Conservation (phyloP, 1,284 basidiomycete genomes). For the Apiotrichum montevideense region DNA sequence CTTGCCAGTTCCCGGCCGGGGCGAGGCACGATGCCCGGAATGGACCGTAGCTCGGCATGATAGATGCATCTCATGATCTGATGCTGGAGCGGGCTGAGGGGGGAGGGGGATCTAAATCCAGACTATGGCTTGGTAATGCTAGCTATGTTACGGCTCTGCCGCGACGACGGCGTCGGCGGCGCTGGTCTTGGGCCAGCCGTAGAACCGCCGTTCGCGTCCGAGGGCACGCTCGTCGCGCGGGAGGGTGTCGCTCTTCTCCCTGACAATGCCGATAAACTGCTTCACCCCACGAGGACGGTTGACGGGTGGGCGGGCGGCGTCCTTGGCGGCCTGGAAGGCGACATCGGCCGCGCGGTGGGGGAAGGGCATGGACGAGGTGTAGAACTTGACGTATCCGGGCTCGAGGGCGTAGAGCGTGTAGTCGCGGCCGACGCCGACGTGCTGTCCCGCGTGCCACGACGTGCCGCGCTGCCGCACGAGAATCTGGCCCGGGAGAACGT, state of each 20-base stretch:
- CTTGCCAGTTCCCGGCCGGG: neutral
- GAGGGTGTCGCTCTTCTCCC: slow-evolving; percentile 68
- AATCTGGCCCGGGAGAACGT: slow-evolving; percentile 85
- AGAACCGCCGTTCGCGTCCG: slow-evolving; percentile 52
- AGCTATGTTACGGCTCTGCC: no score
- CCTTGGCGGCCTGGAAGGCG: slow-evolving; percentile 9
- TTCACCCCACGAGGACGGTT: slow-evolving; percentile 48
- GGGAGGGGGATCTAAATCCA: no score
- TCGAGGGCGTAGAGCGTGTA: slow-evolving; percentile 83
- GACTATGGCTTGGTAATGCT: no score
- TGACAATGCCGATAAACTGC: slow-evolving; percentile 74
- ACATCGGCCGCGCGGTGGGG: slow-evolving; percentile 45
- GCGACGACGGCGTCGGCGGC: neutral
- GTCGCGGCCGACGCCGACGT: slow-evolving; percentile 84
- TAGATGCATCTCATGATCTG: slow-evolving; percentile 15
- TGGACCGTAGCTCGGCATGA: slow-evolving; percentile 4
- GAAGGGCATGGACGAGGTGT: slow-evolving; percentile 50
- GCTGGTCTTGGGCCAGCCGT: slow-evolving; percentile 38
- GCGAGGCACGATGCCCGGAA: neutral
- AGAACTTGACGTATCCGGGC: slow-evolving; percentile 87
- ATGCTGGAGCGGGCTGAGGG: neutral
- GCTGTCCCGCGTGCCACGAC: slow-evolving; percentile 82
- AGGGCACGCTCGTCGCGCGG: slow-evolving; percentile 66
- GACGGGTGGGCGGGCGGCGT: slow-evolving; percentile 18
- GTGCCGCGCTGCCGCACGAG: slow-evolving; percentile 87